A percentile compares a stretch with the other conserved stretches of the same genome.
These are phyloP conservation scores for Xylaria sp. DNA, from an alignment of 2,329 filamentous ascomycete species.

Conservation along the genomic window DNA sequence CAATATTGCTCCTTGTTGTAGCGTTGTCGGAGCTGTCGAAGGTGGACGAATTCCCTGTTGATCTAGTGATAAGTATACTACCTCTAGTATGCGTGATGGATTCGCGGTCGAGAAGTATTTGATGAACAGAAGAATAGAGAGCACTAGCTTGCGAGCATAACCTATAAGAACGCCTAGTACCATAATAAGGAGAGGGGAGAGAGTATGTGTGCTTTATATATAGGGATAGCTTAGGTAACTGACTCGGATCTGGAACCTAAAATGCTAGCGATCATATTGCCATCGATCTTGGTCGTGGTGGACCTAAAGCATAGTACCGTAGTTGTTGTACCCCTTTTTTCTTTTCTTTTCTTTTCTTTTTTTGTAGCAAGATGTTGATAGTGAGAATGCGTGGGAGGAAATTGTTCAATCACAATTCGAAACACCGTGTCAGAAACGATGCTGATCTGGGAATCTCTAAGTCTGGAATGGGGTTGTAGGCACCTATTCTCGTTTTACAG, in stretches of 20 bases:
- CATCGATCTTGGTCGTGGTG: background rate
- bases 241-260: constrained; percentile 6
- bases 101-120: background rate
- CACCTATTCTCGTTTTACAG: constrained; percentile 2
- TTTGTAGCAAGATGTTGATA: background rate
- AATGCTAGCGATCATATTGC: background rate
- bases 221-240: background rate
- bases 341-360: background rate
- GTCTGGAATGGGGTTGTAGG: background rate
- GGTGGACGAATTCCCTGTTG: background rate
- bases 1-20: constrained; percentile 6
- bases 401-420: background rate
- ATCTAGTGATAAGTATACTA: background rate
- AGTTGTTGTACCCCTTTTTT: background rate
- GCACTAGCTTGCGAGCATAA: background rate
- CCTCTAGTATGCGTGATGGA: background rate
- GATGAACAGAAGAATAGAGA: background rate
- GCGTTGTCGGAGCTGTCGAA: background rate
- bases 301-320: background rate
- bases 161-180: background rate
- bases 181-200: background rate
- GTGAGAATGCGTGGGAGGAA: background rate
- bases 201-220: background rate
- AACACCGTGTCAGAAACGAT: background rate
- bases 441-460: background rate